Evolutionary conservation across 257 asterid species (phyloP).

Genomic region (Nicotiana attenuata): DNA sequence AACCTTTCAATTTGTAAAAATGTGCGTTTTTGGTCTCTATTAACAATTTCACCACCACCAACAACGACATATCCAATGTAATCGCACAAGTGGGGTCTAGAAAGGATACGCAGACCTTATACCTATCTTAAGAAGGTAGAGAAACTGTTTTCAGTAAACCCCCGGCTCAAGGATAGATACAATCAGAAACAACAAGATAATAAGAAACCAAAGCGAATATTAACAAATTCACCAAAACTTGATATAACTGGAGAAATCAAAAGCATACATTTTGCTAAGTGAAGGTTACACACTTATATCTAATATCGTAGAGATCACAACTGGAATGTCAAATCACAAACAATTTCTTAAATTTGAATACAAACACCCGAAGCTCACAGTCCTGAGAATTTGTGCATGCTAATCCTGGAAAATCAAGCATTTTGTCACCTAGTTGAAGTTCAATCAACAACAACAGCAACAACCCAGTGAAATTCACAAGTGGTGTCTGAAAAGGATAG

Average conservation of each 20-base stretch:
- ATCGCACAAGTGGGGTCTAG: no score
- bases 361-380: no score
- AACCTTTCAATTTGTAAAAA: not conserved
- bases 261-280: not conserved
- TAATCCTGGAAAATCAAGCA: not conserved
- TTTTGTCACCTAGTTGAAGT: not conserved
- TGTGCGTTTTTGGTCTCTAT: not conserved
- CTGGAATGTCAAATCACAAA: not conserved
- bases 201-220: not conserved
- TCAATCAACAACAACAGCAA: no score
- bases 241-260: not conserved
- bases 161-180: no score
- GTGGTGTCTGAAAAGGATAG: no score
- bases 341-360: not conserved
- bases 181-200: no score
- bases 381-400: no score
- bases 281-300: not conserved
- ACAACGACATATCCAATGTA: no score
- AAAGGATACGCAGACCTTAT: no score
- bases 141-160: no score
- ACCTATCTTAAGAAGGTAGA: no score
- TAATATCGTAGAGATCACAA: not conserved
- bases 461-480: no score
- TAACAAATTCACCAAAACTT: not conserved
- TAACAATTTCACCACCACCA: not conserved